phyloP scores from a whole-genome alignment of 2,329 filamentous ascomycete species.

The Alternaria brassicicola region DNA sequence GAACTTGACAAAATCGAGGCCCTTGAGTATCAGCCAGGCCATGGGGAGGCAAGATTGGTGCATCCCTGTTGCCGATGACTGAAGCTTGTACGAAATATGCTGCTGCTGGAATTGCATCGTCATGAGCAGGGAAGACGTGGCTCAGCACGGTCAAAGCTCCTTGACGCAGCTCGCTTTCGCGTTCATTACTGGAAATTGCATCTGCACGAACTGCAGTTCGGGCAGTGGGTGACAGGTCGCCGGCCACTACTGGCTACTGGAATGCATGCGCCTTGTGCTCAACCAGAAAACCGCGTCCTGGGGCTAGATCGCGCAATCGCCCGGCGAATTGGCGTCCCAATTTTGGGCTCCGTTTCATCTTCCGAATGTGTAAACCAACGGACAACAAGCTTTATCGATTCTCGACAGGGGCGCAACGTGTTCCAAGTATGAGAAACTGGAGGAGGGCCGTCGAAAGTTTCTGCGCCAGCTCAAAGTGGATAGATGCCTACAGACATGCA shows the following conservation, averaged over 20 bases:
- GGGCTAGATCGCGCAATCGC: constrained; percentile 14
- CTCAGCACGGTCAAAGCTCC: not conserved
- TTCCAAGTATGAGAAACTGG: constrained; percentile 24
- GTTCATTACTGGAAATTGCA: not conserved
- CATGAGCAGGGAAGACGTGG: constrained; percentile 6
- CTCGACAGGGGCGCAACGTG: constrained; percentile 16
- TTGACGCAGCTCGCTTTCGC: constrained; percentile 7
- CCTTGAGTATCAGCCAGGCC: not conserved
- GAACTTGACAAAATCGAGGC: constrained; percentile 2
- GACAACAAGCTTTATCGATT: constrained; percentile 42
- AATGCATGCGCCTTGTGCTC: constrained; percentile 2
- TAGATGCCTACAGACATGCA: constrained; percentile 13
- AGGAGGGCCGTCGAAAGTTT: constrained; percentile 16
- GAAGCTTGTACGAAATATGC: not conserved
- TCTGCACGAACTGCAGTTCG: constrained; percentile 2
- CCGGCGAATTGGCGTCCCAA: constrained; percentile 15
- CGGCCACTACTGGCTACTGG: not conserved
- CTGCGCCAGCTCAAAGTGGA: constrained; percentile 4
- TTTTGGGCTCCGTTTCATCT: constrained; percentile 26
- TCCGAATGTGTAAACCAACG: constrained; percentile 24
- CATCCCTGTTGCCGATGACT: not conserved
- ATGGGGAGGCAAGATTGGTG: not conserved
- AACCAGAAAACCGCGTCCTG: constrained; percentile 1
- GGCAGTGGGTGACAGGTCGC: constrained; percentile 11
- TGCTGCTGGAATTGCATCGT: not conserved